Evolutionary conservation across 2,329 filamentous ascomycete species (phyloP).

Genomic region (Clonostachys solani): DNA sequence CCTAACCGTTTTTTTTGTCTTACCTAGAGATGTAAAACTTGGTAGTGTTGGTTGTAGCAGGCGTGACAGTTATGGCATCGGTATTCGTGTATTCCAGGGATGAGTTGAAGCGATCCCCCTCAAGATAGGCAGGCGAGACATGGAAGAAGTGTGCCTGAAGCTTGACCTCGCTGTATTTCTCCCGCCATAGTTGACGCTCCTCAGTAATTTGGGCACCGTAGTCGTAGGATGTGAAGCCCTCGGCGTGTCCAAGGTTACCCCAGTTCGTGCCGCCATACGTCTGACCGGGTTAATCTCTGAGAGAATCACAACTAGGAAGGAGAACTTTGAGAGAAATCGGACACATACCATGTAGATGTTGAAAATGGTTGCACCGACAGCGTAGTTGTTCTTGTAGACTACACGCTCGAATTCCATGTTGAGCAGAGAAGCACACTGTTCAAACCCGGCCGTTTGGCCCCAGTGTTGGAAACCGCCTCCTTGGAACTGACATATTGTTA

Average conservation of each 20-base stretch:
- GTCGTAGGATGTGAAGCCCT: constrained; percentile 23
- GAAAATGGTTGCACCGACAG: constrained; percentile 57
- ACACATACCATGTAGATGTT: constrained; percentile 65
- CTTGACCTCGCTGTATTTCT: constrained; percentile 6
- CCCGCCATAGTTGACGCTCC: constrained; percentile 21
- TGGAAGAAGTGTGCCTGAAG: constrained; percentile 5
- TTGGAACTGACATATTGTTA: constrained; percentile 47
- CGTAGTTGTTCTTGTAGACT: constrained; percentile 69
- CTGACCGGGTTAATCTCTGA: constrained; percentile 15
- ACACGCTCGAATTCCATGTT: constrained; percentile 67
- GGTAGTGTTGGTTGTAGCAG: constrained; percentile 3
- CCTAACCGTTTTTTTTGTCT: too few species aligned
- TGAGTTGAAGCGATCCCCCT: constrained; percentile 1
- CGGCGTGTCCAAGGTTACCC: constrained; percentile 67
- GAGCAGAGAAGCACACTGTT: constrained; percentile 57
- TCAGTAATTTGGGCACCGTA: constrained; percentile 6
- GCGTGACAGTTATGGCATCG: constrained; percentile 1
- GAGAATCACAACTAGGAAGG: neutral
- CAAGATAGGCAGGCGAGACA: constrained; percentile 3
- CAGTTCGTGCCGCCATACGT: constrained; percentile 73
- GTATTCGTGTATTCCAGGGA: constrained; percentile 3
- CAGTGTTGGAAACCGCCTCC: constrained; percentile 71
- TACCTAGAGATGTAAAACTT: constrained; percentile 4
- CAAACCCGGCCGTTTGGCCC: constrained; percentile 63
- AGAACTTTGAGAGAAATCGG: neutral